Base-by-base conservation (phyloP, 2,329 filamentous ascomycete genomes). In the Colletotrichum orbiculare region DNA sequence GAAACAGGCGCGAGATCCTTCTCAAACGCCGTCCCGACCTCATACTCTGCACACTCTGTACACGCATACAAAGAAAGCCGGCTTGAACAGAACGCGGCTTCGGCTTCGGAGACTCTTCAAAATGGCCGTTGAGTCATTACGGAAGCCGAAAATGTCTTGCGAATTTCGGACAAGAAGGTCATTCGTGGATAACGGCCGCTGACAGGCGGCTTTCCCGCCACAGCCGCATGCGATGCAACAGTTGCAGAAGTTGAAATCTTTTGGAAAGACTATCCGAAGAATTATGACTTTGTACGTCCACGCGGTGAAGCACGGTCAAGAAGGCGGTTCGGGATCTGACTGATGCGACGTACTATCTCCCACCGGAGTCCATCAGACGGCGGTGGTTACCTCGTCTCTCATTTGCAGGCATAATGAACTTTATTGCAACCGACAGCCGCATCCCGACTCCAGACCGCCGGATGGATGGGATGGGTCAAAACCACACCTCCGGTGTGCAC, bases 1-100 rank as follows among this genome's bases (percentile, higher is more conserved):
- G 45, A 58, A 46, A 39, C 41, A 63, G 41, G 60, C 47, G 54
- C 54, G 54, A 9, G 52, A 37, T 47, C 58, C 12, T 57, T 13
- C 15, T 34, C 15, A 13, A 25, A n/a, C 34, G 38, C 54, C 45
- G 54, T 38, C 42, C 42, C 45, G 45, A 46, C 54, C 52, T 59
- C 39, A 39, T 38, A 25, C 33, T 25, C 25, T 25, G 25, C 4
- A 25, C 25, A 25, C 33, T 25, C 25, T 25, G 25, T 25, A 25
- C 25, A 25, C 25, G 2, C 25, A 25, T 25, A 25, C 25, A 25
- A 25, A 5, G 25, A 25, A 25, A 25, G 25, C 25, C 25, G 25
- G 25, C 25, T 25, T 25, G 25, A 25, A 25, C 25, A 15, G 39
- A 25, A n/a, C 34, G 38, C 54, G 54, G 54, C 45, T 49, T 49